Conservation (phyloP, 768 basidiomycete genomes). For the Termitomyces sp. region DNA sequence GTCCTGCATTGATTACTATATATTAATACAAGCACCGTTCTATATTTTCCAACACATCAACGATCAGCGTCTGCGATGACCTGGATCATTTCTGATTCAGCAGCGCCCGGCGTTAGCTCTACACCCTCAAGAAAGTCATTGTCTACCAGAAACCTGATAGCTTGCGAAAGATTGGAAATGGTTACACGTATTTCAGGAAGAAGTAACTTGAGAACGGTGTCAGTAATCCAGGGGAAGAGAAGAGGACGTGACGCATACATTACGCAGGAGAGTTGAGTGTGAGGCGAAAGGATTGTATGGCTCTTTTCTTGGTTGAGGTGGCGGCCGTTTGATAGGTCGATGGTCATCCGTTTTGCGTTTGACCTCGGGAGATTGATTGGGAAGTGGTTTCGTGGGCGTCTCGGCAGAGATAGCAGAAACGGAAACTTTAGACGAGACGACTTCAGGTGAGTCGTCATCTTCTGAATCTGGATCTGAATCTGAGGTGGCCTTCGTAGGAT, state of each 20-base stretch:
- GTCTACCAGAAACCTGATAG: conserved; percentile 84
- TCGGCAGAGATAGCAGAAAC: not conserved
- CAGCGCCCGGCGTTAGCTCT: conserved; percentile 79
- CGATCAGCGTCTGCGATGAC: conserved; percentile 35
- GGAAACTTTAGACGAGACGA: conserved; percentile 48
- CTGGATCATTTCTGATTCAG: conserved; percentile 58
- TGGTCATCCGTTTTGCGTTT: not conserved
- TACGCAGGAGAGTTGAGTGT: conserved; percentile 72
- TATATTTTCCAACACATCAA: conserved; percentile 4
- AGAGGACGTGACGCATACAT: conserved; percentile 44
- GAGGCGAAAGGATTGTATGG: conserved; percentile 64
- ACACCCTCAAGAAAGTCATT: conserved; percentile 84
- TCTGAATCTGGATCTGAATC: conserved; percentile 19
- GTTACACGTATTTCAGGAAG: conserved; percentile 85
- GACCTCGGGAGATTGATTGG: not conserved
- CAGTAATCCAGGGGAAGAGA: conserved; percentile 1
- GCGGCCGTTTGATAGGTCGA: conserved; percentile 7
- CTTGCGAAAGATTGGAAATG: conserved; percentile 89
- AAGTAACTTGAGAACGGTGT: conserved; percentile 51
- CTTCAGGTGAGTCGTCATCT: conserved; percentile 51
- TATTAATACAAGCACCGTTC: conserved; percentile 4
- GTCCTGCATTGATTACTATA: not conserved
- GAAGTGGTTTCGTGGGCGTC: not conserved
- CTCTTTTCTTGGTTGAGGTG: conserved; percentile 32
- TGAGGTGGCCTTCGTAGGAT: not conserved